Percentiles rank a stretch among this genome's conserved stretches.
Evolutionary conservation across 2,329 filamentous ascomycete species (phyloP).

Genomic region (Microcyclospora pomicola): DNA sequence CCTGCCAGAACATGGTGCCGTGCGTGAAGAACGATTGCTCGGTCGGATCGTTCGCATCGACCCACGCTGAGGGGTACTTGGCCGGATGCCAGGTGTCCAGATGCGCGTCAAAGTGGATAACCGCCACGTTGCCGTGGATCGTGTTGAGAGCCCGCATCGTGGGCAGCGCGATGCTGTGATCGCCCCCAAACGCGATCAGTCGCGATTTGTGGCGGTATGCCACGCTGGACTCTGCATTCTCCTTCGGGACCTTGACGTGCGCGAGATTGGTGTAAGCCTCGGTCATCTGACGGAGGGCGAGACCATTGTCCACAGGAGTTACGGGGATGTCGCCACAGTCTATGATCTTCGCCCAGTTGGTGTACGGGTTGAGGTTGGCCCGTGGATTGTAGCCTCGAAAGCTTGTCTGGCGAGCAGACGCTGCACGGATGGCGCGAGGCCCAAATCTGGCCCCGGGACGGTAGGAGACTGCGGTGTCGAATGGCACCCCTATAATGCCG

Average conservation of each 20-base stretch:
- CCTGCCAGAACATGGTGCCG: constrained; percentile 85
- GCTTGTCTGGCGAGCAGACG: constrained; percentile 65
- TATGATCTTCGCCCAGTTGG: constrained; percentile 61
- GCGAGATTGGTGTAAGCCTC: constrained; percentile 61
- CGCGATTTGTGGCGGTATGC: constrained; percentile 32
- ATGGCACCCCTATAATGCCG: constrained; percentile 35
- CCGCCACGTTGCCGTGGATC: constrained; percentile 32
- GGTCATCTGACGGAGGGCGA: constrained; percentile 74
- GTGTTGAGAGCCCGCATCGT: constrained; percentile 36
- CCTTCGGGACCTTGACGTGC: constrained; percentile 24
- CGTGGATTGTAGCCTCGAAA: constrained; percentile 74
- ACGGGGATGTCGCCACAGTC: constrained; percentile 89
- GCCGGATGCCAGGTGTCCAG: constrained; percentile 76
- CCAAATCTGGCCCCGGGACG: constrained; percentile 54
- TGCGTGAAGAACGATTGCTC: constrained; percentile 69
- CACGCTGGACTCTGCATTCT: constrained; percentile 24
- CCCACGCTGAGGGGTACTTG: constrained; percentile 68
- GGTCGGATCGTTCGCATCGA: constrained; percentile 33
- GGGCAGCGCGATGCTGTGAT: constrained; percentile 37
- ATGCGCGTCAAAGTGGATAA: constrained; percentile 46
- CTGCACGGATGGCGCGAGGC: constrained; percentile 72
- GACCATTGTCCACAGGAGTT: constrained; percentile 70
- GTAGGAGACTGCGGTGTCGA: constrained; percentile 37
- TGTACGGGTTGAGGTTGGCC: constrained; percentile 71
- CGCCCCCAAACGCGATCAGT: constrained; percentile 35